Base-by-base conservation (phyloP, 371 early-diverging fungal species). In the Gilbertella persicaria region DNA sequence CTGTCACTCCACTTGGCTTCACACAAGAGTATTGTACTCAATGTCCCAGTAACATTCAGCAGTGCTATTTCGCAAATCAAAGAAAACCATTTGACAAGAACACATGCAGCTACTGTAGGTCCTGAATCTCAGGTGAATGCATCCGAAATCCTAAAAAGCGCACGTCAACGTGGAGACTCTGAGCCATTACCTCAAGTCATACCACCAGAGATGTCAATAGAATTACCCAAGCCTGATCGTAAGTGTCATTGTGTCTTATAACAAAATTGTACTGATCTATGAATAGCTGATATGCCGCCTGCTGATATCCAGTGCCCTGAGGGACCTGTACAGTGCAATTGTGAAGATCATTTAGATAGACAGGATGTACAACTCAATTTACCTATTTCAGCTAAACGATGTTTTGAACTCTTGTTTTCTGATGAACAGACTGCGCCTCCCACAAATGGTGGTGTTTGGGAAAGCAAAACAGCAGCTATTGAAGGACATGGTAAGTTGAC, bases 291-390 rank as follows among this genome's bases (percentile, higher is more conserved):
- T 43, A 45, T 35, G 26, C 54, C 50, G 9, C 81, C 77, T 40
- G 49, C 67, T 0, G 50, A 62, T 4, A 50, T 83, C 7, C 52
- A 70, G 5, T 51, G 39, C 1, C 90, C 88, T 0, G 36, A 70
- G 0, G 63, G 61, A 0, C 77, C 79, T 7, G 71, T 78, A 0
- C 44, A 62, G 0, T 90, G 91, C 50, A 75, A 72, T n/a, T 90
- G 91, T 58, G 75, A 83, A 33, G 82, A 82, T 30, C 91, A 90
- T 65, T 50, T 85, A 13, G 91, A 90, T 26, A 75, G 72, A 37
- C 53, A 71, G 13, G 87, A 85, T n/a, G 51, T 69, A 9, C 84
- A 88, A 24, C 55, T 76, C 17, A 75, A 71, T 1, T 62, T 87
- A 16, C 71, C 74, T 0, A 67, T 86, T 12, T 76, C 89, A 2